A percentile compares a stretch with the other conserved stretches of the same genome.
Conservation (phyloP, 495 filamentous ascomycete species). For the Melanomma pulvis-pyrius region DNA sequence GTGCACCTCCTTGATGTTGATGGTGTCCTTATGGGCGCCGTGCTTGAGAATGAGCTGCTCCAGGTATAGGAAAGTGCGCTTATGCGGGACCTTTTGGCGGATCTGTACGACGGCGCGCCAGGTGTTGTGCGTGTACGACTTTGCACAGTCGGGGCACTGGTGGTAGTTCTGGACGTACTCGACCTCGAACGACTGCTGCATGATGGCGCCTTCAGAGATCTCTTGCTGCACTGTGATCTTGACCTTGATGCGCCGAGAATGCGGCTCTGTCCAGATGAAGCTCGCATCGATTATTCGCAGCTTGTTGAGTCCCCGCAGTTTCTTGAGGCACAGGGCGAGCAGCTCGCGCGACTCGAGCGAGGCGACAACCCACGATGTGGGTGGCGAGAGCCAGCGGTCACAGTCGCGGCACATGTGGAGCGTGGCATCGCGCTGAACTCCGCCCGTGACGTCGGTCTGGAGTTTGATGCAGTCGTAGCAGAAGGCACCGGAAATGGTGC, state of each 20-base stretch:
- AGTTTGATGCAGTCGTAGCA: slow-evolving; percentile 93
- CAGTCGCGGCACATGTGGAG: slow-evolving; percentile 88
- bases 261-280: slow-evolving; percentile 98
- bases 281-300: slow-evolving; percentile 91
- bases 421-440: slow-evolving; percentile 81
- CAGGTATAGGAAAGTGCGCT: slow-evolving; percentile 93
- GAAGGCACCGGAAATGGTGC: slow-evolving; percentile 69
- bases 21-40: slow-evolving; percentile 82
- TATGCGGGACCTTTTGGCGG: slow-evolving; percentile 95
- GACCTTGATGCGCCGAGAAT: slow-evolving; percentile 84
- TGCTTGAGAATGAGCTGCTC: slow-evolving; percentile 97
- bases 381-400: slow-evolving; percentile 90
- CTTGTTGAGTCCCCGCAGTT: slow-evolving; percentile 77
- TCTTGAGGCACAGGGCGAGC: slow-evolving; percentile 83
- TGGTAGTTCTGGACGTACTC: slow-evolving; percentile 85
- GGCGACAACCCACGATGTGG: slow-evolving; percentile 80
- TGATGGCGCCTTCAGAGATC: slow-evolving; percentile 71
- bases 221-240: slow-evolving; percentile 89
- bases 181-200: slow-evolving; percentile 95
- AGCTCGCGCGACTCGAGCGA: slow-evolving; percentile 84
- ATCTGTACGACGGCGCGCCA: slow-evolving; percentile 88
- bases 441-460: slow-evolving; percentile 89
- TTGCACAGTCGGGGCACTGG: slow-evolving; percentile 89
- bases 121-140: slow-evolving; percentile 92
- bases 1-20: slow-evolving; percentile 94